Percentiles rank a stretch among this genome's conserved stretches.
Conservation (phyloP, 768 basidiomycete species). For the Pulveroboletus sp. region DNA sequence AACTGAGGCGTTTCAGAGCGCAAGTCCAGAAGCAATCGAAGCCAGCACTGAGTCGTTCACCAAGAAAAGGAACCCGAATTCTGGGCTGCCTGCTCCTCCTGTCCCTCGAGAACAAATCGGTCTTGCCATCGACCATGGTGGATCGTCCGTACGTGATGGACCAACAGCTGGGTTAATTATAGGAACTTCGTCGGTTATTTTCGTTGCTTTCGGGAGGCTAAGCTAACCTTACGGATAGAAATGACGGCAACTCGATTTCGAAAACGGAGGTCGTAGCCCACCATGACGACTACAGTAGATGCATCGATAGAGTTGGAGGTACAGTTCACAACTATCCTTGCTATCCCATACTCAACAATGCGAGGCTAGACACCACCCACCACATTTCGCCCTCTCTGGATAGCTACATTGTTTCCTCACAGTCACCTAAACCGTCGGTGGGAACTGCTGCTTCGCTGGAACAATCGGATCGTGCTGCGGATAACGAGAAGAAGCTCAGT, state of each 20-base stretch:
- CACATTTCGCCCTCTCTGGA: neutral
- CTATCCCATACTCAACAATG: neutral
- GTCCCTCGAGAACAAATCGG: neutral
- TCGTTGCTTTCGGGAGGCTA: neutral
- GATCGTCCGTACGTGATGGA: neutral
- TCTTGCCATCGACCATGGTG: neutral
- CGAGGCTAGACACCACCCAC: neutral
- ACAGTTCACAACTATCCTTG: neutral
- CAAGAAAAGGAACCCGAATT: neutral
- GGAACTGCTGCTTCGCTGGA: neutral
- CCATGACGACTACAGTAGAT: neutral
- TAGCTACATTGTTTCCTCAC: neutral
- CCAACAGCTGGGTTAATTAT: neutral
- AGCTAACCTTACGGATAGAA: constrained; percentile 1
- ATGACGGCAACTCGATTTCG: neutral
- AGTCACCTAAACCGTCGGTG: neutral
- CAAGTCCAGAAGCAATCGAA: neutral
- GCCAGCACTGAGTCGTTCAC: neutral
- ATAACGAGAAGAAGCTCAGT: neutral
- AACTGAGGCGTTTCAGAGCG: neutral
- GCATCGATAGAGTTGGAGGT: neutral
- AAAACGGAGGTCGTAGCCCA: neutral
- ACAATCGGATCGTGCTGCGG: neutral
- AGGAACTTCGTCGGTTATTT: constrained; percentile 1
- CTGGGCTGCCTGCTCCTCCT: neutral